These are phyloP conservation scores for Chlamydomonas asymmetrica DNA, from an alignment of 139 green algal species.

Conservation along the genomic window DNA sequence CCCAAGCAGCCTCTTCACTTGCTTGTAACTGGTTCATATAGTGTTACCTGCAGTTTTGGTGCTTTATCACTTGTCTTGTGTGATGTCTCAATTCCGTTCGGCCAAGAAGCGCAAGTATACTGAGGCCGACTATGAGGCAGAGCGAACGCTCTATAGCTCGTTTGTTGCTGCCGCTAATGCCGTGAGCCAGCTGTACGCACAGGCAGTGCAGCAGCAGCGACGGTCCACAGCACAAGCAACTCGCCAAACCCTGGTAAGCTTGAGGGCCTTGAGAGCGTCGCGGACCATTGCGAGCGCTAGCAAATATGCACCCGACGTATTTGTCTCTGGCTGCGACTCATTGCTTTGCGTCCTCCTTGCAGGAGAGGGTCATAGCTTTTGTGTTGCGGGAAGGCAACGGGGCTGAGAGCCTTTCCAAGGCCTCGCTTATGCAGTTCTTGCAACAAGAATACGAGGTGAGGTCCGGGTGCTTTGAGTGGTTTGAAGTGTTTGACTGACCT, in stretches of 20 bases:
- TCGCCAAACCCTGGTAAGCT: slow-evolving; percentile 57
- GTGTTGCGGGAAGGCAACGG: slow-evolving; percentile 54
- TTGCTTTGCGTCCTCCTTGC: not conserved
- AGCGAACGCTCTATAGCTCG: slow-evolving; percentile 51
- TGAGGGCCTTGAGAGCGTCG: too few relatives aligned
- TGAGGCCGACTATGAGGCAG: slow-evolving; percentile 49
- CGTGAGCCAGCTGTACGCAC: slow-evolving; percentile 65
- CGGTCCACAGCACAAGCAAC: slow-evolving; percentile 50
- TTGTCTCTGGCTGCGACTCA: too few relatives aligned
- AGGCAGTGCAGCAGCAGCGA: slow-evolving; percentile 57
- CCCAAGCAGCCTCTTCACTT: too few relatives aligned
- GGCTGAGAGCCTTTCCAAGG: slow-evolving; percentile 52
- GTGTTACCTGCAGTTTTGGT: too few relatives aligned
- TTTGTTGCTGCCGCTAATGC: slow-evolving; percentile 74
- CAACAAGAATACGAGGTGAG: slow-evolving; percentile 73
- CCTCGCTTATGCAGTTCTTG: slow-evolving; percentile 61
- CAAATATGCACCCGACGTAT: too few relatives aligned
- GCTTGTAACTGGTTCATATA: too few relatives aligned
- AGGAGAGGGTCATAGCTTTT: slow-evolving; percentile 63
- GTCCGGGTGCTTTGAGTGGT: not conserved
- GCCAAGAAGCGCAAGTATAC: slow-evolving; percentile 63
- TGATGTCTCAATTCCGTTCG: too few relatives aligned
- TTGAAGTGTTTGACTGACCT: not conserved
- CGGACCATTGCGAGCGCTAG: too few relatives aligned
- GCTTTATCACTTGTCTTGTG: too few relatives aligned